Base-by-base conservation (phyloP, 2,329 filamentous ascomycete genomes). In the Pseudohalonectria lignicola region DNA sequence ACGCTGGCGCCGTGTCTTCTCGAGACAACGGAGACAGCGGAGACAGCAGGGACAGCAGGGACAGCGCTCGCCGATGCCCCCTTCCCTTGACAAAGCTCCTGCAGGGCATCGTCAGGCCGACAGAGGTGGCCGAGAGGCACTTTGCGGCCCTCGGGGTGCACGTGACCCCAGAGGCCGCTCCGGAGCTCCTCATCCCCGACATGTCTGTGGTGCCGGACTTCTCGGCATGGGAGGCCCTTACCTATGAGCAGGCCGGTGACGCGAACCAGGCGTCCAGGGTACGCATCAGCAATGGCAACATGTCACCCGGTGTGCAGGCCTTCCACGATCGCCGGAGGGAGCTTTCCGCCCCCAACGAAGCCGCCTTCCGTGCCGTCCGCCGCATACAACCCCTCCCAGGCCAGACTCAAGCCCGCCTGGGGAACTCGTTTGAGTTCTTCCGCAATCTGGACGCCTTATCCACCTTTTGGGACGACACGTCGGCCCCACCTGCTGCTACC, bases 341-440 rank as follows among this genome's bases (percentile, higher is more conserved):
- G 55, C 63, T 81, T 7, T 67, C 65, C 13, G 64, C 67, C 38
- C 47, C 59, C 18, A 81, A 81, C 43, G 65, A 71, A 31, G 62
- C 68, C 30, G 76, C 76, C 7, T 81, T 77, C 50, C 69, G 74
- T 19, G 74, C 73, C 2, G 67, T 80, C 39, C 69, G 75, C 18
- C 68, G 76, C 32, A 60, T 79, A n/a, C 63, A 66, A 5, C 59
- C 71, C 1, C 64, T 66, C 25, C 66, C 65, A 30, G 76, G 75
- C 30, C 67, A 69, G 48, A 57, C 64, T 33, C 61, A 69, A 26
- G 64, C 68, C 21, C 69, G 75, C 6, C 56, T 81, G 7, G 76
- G 76, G 12, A 79, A 78, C 46, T 68, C 72, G 5, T 80, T 79
- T 47, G 76, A 80, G 53, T 80, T 81, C 54, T 81, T 71, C 56